Base-by-base conservation (phyloP, 2,329 filamentous ascomycete species). In the Sarocladiaceae sp. region DNA sequence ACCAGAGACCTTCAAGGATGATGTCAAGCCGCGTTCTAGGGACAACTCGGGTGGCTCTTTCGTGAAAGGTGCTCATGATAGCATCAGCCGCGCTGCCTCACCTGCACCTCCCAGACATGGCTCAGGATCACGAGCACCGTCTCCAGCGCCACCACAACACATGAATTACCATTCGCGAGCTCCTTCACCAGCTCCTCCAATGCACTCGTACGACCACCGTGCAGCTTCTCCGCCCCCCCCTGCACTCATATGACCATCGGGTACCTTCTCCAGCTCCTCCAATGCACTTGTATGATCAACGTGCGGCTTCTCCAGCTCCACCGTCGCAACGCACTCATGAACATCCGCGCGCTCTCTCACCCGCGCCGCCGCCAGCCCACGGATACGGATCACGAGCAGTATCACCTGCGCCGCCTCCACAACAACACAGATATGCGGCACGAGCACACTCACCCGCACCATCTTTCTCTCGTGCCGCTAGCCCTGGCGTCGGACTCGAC, bases 1-100 rank as follows among this genome's bases (percentile, higher is more conserved):
- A 53, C 79, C 80, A 22, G 79, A 80, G 57, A 73, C 75, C n/a
- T 80, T 78, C 65, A 70, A 72, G 55, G 72, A 80, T 22, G 65
- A 70, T 7, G 65, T 72, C 3, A 63, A 64, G 13, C 58, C 63
- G 12, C 71, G 18, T 64, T 69, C 53, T 42, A 59, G 64, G 53
- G 72, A 76, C 52, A 66, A 73, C 52, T 78, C 73, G 11, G 58
- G 61, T 15, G 69, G 63, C 29, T 75, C 74, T 6, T 65, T 67
- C 42, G 58, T 58, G 5, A 59, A 55, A 11, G 62, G 58, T 37
- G 55, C 48, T 10, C 59, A 57, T 31, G 58, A 62, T 23, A 57
- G 60, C 18, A 48, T 54, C 53, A 59, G 57, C 58, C 63, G 56
- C 51, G 54, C 55, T 3, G 58, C 56, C 54, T 64, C 59, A 29